Evolutionary conservation across 768 basidiomycete species (phyloP).

Genomic region (Boletales sp.): DNA sequence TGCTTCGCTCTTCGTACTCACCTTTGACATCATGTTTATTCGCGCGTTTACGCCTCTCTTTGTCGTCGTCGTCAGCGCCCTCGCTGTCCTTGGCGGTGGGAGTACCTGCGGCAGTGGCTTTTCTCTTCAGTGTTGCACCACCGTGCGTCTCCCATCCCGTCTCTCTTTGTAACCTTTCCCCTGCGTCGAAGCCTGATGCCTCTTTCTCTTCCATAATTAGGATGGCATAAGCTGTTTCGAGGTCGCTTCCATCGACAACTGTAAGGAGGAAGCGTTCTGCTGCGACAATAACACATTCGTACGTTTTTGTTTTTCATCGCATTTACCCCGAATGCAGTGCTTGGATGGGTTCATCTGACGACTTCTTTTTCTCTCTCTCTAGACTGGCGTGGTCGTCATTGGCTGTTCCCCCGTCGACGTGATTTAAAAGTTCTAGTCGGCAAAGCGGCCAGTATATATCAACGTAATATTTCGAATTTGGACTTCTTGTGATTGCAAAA

Average conservation of each 20-base stretch:
- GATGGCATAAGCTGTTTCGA: background rate
- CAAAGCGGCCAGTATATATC: background rate
- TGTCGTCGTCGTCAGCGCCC: slow-evolving; percentile 8
- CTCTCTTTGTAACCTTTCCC: too few relatives aligned
- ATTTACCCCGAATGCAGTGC: background rate
- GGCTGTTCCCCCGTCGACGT: slow-evolving; percentile 9
- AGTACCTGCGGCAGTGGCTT: slow-evolving; percentile 11
- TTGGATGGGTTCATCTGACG: background rate
- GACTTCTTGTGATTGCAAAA: slow-evolving; percentile 3
- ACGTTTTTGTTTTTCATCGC: background rate
- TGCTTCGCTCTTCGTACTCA: background rate
- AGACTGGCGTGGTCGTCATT: slow-evolving; percentile 1
- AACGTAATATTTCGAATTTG: background rate
- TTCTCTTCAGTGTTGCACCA: slow-evolving; percentile 8
- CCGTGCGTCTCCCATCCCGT: background rate
- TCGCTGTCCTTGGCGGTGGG: background rate
- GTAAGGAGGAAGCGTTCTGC: slow-evolving; percentile 7
- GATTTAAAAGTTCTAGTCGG: background rate
- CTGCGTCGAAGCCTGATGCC: background rate
- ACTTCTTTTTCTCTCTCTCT: background rate
- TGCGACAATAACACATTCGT: slow-evolving; percentile 1
- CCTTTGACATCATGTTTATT: slow-evolving; percentile 10
- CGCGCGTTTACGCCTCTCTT: background rate
- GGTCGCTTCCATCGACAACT: background rate
- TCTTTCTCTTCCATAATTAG: too few relatives aligned